phyloP scores from a whole-genome alignment of 116 monocot species.

The Papilionanthe hybrid region DNA sequence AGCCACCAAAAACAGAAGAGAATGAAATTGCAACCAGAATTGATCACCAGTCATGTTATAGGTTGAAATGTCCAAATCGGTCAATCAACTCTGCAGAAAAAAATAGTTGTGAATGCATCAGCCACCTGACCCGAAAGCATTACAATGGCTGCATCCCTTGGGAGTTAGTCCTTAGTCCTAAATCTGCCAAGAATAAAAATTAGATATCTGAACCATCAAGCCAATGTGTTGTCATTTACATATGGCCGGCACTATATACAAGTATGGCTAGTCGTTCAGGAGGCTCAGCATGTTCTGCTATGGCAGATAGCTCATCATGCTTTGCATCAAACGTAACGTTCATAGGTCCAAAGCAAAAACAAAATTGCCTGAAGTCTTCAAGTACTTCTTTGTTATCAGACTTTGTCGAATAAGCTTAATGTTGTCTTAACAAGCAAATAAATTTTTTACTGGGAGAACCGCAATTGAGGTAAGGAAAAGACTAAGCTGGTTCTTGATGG shows the following conservation, averaged over 20 bases:
- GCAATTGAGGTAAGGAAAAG: too few species aligned
- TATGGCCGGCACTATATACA: constrained; percentile 80
- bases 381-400: not conserved
- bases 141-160: constrained; percentile 80
- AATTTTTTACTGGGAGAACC: too few species aligned
- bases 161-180: constrained; percentile 79
- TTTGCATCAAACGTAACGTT: constrained; percentile 29
- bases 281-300: constrained; percentile 20
- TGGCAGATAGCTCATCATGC: constrained; percentile 11
- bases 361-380: not conserved
- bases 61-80: constrained; percentile 87
- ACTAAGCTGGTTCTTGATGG: too few species aligned
- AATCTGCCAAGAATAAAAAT: constrained; percentile 85
- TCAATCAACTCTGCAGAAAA: too few species aligned
- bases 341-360: not conserved
- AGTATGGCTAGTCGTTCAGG: constrained; percentile 58
- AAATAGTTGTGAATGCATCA: constrained; percentile 81
- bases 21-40: constrained; percentile 89
- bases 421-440: too few species aligned
- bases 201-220: constrained; percentile 96
- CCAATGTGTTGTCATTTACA: constrained; percentile 90
- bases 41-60: constrained; percentile 89
- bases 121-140: constrained; percentile 96
- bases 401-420: too few species aligned
- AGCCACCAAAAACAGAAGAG: constrained; percentile 95